phyloP scores from a whole-genome alignment of 495 filamentous ascomycete genomes.

The Echria macrotheca region DNA sequence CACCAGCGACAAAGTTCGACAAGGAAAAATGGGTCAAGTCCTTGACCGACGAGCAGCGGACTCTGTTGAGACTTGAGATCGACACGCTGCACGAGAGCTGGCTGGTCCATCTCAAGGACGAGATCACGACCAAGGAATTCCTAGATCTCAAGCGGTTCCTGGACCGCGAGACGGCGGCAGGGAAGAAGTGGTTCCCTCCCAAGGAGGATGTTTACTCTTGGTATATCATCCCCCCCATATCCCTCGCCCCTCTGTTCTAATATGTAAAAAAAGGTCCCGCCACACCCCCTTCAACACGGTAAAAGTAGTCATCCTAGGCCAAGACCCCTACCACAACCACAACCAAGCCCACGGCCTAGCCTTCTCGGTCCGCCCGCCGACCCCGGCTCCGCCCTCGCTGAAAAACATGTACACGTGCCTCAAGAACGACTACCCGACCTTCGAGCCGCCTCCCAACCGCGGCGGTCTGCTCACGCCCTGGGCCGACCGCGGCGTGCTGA shows the following conservation, averaged over 20 bases:
- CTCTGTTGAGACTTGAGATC: conserved; percentile 81
- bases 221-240: conserved; percentile 39
- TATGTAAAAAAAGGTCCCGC: conserved; percentile 60
- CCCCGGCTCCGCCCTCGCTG: conserved; percentile 78
- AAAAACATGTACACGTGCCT: conserved; percentile 87
- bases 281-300: conserved; percentile 83
- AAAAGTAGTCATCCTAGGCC: conserved; percentile 85
- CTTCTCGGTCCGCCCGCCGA: conserved; percentile 90
- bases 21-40: conserved; percentile 80
- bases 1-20: conserved; percentile 58
- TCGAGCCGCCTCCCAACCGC: conserved; percentile 55
- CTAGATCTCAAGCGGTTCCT: conserved; percentile 84
- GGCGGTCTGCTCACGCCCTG: conserved; percentile 1
- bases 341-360: conserved; percentile 95
- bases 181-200: conserved; percentile 78
- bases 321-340: conserved; percentile 93
- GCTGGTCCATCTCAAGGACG: conserved; percentile 80
- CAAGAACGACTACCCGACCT: conserved; percentile 79
- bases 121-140: conserved; percentile 70
- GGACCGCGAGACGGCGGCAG: conserved; percentile 64
- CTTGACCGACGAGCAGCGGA: conserved; percentile 74
- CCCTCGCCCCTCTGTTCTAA: background rate
- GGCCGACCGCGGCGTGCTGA: conserved; percentile 63
- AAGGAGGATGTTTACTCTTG: conserved; percentile 89
- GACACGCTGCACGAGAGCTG: conserved; percentile 86